These are phyloP conservation scores for Hypoxylon subgilvum DNA, from an alignment of 495 filamentous ascomycete species.

Conservation along the genomic window DNA sequence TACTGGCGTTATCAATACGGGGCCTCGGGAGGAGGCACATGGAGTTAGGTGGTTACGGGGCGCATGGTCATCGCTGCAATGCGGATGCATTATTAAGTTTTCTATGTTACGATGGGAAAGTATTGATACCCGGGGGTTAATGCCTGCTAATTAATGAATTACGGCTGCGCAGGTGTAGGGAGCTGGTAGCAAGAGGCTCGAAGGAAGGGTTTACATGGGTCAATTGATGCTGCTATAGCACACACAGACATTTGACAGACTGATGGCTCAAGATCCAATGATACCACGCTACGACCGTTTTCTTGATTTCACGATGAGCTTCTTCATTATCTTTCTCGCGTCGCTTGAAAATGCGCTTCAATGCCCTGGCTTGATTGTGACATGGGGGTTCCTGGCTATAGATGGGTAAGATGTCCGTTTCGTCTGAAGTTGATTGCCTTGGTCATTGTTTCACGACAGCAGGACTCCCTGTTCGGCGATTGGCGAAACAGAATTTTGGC, in stretches of 20 bases:
- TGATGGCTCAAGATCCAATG: constrained; percentile 25
- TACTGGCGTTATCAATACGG: constrained; percentile 5
- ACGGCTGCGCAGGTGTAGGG: constrained; percentile 18
- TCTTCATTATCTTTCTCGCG: no score
- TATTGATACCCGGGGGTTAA: constrained; percentile 31
- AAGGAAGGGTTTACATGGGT: constrained; percentile 2
- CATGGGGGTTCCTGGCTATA: constrained; percentile 10
- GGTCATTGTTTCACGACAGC: constrained; percentile 34
- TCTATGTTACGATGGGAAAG: not conserved
- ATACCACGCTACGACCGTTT: constrained; percentile 29
- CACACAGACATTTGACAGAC: no score
- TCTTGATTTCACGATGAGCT: constrained; percentile 5
- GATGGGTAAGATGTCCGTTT: constrained; percentile 19
- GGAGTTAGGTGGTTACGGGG: constrained; percentile 21
- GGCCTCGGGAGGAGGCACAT: constrained; percentile 16
- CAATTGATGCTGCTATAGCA: constrained; percentile 21
- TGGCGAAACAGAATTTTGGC: constrained; percentile 32
- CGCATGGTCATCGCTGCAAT: constrained; percentile 15
- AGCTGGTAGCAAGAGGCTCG: constrained; percentile 11
- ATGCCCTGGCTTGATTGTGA: constrained; percentile 2
- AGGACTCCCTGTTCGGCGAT: constrained; percentile 17
- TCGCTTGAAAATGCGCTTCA: constrained; percentile 9
- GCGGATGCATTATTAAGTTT: constrained; percentile 19
- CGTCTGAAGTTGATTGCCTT: constrained; percentile 20
- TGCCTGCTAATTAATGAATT: constrained; percentile 23